Conservation (phyloP, 2,329 filamentous ascomycete genomes). For the Curvularia sp. region DNA sequence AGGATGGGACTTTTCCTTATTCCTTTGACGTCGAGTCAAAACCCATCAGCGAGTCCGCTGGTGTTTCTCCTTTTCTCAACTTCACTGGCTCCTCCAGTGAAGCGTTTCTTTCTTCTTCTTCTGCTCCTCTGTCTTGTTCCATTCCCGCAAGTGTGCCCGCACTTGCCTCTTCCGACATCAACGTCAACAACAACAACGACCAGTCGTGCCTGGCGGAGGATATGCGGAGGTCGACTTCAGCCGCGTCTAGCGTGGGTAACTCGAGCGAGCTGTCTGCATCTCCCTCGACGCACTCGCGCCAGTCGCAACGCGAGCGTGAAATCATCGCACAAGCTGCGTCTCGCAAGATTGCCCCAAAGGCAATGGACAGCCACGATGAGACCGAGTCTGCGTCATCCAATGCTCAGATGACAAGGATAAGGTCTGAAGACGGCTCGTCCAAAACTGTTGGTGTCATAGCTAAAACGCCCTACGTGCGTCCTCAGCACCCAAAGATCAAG, state of each 20-base stretch:
- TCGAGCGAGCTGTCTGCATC: slow-evolving; percentile 56
- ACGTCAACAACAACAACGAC: slow-evolving; percentile 18
- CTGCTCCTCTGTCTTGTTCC: slow-evolving; percentile 34
- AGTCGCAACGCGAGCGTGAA: slow-evolving; percentile 58
- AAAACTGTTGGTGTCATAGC: slow-evolving; percentile 60
- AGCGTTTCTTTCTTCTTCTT: slow-evolving; percentile 42
- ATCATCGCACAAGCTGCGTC: slow-evolving; percentile 57
- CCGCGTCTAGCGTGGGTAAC: slow-evolving; percentile 40
- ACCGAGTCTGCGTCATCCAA: slow-evolving; percentile 46
- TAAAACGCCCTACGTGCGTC: slow-evolving; percentile 67
- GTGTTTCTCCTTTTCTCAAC: slow-evolving; percentile 43
- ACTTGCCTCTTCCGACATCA: slow-evolving; percentile 40
- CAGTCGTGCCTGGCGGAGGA: slow-evolving; percentile 53
- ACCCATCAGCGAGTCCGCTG: slow-evolving; percentile 42
- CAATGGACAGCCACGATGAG: slow-evolving; percentile 39
- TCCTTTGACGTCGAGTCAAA: slow-evolving; percentile 46
- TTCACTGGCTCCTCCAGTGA: slow-evolving; percentile 50
- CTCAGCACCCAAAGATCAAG: slow-evolving; percentile 73
- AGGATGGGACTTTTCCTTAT: slow-evolving; percentile 49
- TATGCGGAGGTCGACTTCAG: slow-evolving; percentile 60
- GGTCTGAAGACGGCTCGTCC: slow-evolving; percentile 60
- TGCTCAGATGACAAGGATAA: slow-evolving; percentile 60
- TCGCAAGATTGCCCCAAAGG: slow-evolving; percentile 60
- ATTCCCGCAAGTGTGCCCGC: slow-evolving; percentile 43
- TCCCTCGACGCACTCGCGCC: slow-evolving; percentile 56